Conservation (phyloP, 1,139 yeast species). For the Debaryomyces nepalensis region DNA sequence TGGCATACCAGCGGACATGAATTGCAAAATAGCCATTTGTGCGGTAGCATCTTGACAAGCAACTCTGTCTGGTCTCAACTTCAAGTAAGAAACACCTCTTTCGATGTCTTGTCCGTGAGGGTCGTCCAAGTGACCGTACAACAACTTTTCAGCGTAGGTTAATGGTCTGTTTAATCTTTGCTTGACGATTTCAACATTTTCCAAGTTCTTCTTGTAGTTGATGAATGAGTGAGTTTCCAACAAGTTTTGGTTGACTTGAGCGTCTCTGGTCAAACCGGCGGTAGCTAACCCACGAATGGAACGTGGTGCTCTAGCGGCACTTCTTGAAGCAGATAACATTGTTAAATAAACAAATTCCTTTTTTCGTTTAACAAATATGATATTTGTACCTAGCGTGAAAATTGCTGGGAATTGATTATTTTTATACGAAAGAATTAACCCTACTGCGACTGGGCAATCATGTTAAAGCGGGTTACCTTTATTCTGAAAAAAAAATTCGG, state of each 20-base stretch:
- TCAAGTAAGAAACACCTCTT: slow-evolving; percentile 95
- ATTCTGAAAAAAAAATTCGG: slow-evolving; percentile 12
- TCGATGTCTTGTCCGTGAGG: slow-evolving; percentile 94
- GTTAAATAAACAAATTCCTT: slow-evolving; percentile 13
- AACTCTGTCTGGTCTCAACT: slow-evolving; percentile 98
- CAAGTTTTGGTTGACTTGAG: slow-evolving; percentile 90
- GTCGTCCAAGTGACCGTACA: slow-evolving; percentile 95
- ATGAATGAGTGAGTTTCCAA: slow-evolving; percentile 85
- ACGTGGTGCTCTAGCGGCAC: slow-evolving; percentile 33
- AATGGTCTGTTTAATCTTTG: slow-evolving; percentile 89
- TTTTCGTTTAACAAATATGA: slow-evolving; percentile 4
- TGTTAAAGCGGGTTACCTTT: slow-evolving; percentile 13
- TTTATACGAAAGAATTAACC: slow-evolving; percentile 8
- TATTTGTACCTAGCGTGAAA: neutral
- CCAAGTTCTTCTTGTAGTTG: slow-evolving; percentile 77
- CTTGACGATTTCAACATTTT: slow-evolving; percentile 85
- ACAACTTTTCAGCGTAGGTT: slow-evolving; percentile 95
- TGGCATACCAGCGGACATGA: slow-evolving; percentile 96
- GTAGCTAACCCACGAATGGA: slow-evolving; percentile 76
- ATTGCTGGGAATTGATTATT: slow-evolving; percentile 7
- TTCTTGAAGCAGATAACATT: slow-evolving; percentile 50
- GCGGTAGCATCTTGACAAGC: slow-evolving; percentile 99
- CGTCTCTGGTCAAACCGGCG: slow-evolving; percentile 77
- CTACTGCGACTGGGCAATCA: slow-evolving; percentile 9
- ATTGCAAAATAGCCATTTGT: slow-evolving; percentile 98